These are phyloP conservation scores for Closterium sp. DNA, from an alignment of 139 green algal genomes.

Conservation along the genomic window DNA sequence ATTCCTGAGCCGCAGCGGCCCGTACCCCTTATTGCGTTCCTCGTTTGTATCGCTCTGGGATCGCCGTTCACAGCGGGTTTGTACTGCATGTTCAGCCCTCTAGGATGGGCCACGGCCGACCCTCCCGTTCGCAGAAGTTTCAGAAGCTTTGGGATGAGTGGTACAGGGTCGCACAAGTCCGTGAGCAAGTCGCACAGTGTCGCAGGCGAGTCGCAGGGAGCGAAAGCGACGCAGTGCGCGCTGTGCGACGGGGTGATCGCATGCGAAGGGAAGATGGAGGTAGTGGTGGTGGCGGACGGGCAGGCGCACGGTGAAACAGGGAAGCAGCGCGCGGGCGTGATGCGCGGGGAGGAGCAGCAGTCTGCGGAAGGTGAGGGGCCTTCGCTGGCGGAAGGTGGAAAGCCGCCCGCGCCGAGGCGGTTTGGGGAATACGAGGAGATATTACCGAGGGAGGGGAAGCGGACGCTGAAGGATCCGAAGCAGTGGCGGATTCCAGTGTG, in stretches of 20 bases:
- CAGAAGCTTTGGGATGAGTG: not conserved
- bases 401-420: not conserved
- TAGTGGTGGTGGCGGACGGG: not conserved
- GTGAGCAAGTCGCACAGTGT: not conserved
- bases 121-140: not conserved
- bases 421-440: not conserved
- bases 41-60: slow-evolving; percentile 4
- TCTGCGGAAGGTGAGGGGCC: not conserved
- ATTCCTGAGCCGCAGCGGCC: not conserved
- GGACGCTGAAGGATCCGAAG: not conserved
- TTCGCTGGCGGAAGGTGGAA: not conserved
- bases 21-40: not conserved
- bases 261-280: not conserved
- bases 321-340: not conserved
- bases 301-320: not conserved
- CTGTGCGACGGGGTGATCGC: not conserved
- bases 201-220: not conserved
- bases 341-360: not conserved
- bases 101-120: not conserved
- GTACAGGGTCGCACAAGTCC: not conserved
- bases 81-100: slow-evolving; percentile 25
- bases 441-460: not conserved
- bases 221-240: not conserved
- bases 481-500: not conserved
- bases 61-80: not conserved